phyloP scores from a whole-genome alignment of 75 land plant species.

The Pseudotsuga menziesii region DNA sequence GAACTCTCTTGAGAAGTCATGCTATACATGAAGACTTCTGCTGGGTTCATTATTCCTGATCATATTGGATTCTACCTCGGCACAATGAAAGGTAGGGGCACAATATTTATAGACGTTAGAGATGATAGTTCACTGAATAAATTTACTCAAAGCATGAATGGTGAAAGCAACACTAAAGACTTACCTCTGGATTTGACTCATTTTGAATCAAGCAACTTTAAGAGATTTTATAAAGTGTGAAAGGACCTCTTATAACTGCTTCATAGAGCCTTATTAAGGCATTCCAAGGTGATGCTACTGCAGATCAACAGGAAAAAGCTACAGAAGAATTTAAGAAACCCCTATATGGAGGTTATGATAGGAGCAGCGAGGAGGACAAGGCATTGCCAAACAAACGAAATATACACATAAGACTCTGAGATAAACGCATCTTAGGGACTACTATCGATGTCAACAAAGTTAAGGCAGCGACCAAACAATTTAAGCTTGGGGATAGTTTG shows the following conservation, averaged over 20 bases:
- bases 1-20: constrained; percentile 92
- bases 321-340: constrained; percentile 91
- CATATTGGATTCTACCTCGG: constrained; percentile 98
- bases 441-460: constrained; percentile 82
- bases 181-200: constrained; percentile 10
- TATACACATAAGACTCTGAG: constrained; percentile 63
- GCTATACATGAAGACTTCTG: constrained; percentile 94
- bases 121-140: constrained; percentile 72
- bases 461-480: constrained; percentile 91
- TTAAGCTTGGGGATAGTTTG: constrained; percentile 72
- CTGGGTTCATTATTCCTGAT: constrained; percentile 82
- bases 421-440: constrained; percentile 57
- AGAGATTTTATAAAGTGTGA: constrained; percentile 14
- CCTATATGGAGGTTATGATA: constrained; percentile 63
- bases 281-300: constrained; percentile 20
- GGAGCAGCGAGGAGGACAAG: constrained; percentile 96
- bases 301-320: constrained; percentile 86
- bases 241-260: constrained; percentile 27
- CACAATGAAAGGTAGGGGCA: constrained; percentile 91
- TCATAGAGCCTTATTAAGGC: constrained; percentile 33
- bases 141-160: constrained; percentile 26
- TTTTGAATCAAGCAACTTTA: constrained; percentile 14
- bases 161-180: constrained; percentile 36
- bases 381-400: constrained; percentile 50
- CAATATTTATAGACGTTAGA: constrained; percentile 91